Conservation (phyloP, 2,329 filamentous ascomycete species). For the Apiospora sp. region DNA sequence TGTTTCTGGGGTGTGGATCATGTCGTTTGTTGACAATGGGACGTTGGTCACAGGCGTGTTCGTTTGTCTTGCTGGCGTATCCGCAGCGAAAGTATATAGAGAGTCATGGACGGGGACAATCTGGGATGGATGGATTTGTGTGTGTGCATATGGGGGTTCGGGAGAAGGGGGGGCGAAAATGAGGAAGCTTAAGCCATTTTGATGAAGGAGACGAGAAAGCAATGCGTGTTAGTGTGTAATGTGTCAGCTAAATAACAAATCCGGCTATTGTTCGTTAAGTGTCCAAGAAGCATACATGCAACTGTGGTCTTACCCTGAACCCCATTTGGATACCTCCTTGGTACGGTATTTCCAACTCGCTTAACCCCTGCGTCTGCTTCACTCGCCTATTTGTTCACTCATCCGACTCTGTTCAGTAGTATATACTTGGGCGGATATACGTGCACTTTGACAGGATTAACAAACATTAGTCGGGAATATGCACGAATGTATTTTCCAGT, state of each 20-base stretch:
- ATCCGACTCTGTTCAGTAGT: too few species aligned
- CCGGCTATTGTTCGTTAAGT: neutral
- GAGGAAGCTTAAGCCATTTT: neutral
- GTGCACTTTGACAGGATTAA: too few species aligned
- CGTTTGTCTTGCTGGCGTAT: neutral
- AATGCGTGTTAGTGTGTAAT: slow-evolving; percentile 17
- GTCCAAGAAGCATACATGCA: neutral
- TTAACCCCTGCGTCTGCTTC: too few species aligned
- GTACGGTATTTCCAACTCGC: too few species aligned
- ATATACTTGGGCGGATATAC: too few species aligned
- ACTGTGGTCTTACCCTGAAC: neutral
- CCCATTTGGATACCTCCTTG: too few species aligned
- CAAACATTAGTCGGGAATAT: too few species aligned
- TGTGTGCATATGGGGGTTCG: neutral
- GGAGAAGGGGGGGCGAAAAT: neutral
- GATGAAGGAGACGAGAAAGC: neutral
- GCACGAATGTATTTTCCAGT: too few species aligned
- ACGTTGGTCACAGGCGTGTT: neutral
- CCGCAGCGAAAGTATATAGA: slow-evolving; percentile 4
- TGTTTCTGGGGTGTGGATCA: neutral
- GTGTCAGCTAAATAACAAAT: slow-evolving; percentile 12
- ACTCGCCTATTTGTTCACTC: too few species aligned
- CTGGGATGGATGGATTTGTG: too few species aligned
- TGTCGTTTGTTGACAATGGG: neutral
- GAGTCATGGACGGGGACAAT: neutral